Evolutionary conservation across 176 grass and related monocot genomes (phyloP).

Genomic region (Eleusine indica): DNA sequence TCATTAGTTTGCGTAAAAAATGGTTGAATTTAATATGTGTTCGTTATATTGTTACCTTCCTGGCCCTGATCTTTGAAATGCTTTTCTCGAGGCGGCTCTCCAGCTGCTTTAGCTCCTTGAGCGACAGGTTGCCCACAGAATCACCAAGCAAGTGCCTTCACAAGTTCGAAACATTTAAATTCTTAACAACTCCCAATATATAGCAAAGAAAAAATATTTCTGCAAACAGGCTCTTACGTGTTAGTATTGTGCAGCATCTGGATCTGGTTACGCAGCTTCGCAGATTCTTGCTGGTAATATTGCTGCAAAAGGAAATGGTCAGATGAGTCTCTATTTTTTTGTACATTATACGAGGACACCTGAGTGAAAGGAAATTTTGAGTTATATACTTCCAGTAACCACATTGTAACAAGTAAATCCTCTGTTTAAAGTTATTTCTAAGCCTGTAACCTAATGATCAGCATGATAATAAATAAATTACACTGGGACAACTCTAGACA

Average conservation of each 20-base stretch:
- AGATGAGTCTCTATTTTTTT: conserved; percentile 14
- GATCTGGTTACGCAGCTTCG: conserved; percentile 75
- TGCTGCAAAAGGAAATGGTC: conserved; percentile 52
- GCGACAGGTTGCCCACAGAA: conserved; percentile 51
- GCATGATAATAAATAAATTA: too few relatives aligned
- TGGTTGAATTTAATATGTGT: not conserved
- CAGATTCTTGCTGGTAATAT: conserved; percentile 87
- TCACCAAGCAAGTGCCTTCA: conserved; percentile 70
- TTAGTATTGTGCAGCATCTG: conserved; percentile 90
- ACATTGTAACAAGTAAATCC: not conserved
- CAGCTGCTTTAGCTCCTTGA: conserved; percentile 80
- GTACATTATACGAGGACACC: not conserved
- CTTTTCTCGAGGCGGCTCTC: conserved; percentile 79
- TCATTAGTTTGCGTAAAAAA: not conserved
- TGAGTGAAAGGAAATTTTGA: not conserved
- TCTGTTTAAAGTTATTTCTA: not conserved
- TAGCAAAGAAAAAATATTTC: not conserved
- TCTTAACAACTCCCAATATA: not conserved
- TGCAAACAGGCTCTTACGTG: conserved; percentile 46
- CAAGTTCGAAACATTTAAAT: not conserved
- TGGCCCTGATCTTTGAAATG: conserved; percentile 73
- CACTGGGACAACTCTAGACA: too few relatives aligned
- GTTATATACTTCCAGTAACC: not conserved
- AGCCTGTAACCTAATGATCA: not conserved
- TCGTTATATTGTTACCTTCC: conserved; percentile 52